Percentiles rank a stretch among this genome's conserved stretches.
Evolutionary conservation across 306 rosid genomes (phyloP).

Genomic region (Quillaja saponaria): DNA sequence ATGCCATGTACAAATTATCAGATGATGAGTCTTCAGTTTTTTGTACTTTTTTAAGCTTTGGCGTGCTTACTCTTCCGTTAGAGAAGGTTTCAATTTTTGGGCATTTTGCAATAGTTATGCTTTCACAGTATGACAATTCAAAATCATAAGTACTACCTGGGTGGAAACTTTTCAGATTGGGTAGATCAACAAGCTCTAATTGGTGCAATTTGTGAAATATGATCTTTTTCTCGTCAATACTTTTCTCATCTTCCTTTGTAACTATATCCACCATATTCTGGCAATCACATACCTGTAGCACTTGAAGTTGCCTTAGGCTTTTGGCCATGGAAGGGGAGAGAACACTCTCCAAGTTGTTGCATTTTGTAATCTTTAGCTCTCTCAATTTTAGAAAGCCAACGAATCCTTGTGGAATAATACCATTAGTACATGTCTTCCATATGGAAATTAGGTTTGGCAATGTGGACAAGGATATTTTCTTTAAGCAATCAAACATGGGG

Average conservation of each 20-base stretch:
- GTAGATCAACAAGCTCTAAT: constrained; percentile 23
- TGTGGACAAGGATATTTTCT: no score
- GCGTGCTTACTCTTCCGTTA: no score
- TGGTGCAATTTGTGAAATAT: constrained; percentile 16
- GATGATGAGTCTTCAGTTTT: no score
- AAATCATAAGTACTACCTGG: constrained; percentile 13
- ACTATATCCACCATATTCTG: constrained; percentile 24
- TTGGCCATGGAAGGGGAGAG: constrained; percentile 21
- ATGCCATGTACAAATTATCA: no score
- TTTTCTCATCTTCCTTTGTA: background rate
- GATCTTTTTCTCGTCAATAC: constrained; percentile 4
- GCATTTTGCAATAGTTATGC: constrained; percentile 24
- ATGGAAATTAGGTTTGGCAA: no score
- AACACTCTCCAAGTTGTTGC: constrained; percentile 16
- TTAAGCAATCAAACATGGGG: no score
- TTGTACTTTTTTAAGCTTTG: no score
- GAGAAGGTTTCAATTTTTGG: constrained; percentile 6
- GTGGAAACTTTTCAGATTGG: constrained; percentile 20
- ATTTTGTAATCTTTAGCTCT: constrained; percentile 6
- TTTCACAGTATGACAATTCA: constrained; percentile 16
- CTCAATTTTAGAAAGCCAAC: constrained; percentile 14
- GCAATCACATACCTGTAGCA: constrained; percentile 21
- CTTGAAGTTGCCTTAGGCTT: constrained; percentile 22
- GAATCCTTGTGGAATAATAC: no score
- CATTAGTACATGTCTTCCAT: no score